These are phyloP conservation scores for Magnaporthales sp. DNA, from an alignment of 2,329 filamentous ascomycete species.

Conservation along the genomic window DNA sequence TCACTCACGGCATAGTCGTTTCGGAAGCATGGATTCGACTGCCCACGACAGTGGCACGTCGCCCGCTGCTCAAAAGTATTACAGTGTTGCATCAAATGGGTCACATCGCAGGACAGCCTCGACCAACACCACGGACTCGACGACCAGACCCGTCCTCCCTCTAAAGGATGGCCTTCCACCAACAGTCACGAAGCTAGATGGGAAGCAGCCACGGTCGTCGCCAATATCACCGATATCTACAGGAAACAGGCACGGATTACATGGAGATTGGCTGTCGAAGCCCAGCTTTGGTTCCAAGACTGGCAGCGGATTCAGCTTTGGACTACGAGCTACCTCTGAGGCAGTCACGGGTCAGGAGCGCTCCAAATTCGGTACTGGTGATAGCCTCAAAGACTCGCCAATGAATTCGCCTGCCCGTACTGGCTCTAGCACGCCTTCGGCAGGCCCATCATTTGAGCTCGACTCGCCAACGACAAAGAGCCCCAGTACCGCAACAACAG, in stretches of 20 bases:
- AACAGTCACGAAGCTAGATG: constrained; percentile 52
- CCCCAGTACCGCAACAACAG: constrained; percentile 37
- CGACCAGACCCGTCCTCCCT: constrained; percentile 38
- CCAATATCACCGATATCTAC: constrained; percentile 33
- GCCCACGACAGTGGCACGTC: constrained; percentile 45
- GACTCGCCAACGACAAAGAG: constrained; percentile 63
- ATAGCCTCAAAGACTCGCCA: constrained; percentile 44
- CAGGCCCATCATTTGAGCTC: constrained; percentile 64
- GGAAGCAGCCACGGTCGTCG: constrained; percentile 28
- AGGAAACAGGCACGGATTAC: constrained; percentile 32
- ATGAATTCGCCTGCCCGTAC: constrained; percentile 62
- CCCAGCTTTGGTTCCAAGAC: constrained; percentile 31
- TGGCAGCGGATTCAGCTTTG: constrained; percentile 38
- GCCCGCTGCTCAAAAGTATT: constrained; percentile 64
- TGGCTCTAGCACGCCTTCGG: constrained; percentile 63
- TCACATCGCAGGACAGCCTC: constrained; percentile 54
- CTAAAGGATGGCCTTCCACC: constrained; percentile 47
- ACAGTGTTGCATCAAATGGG: constrained; percentile 33
- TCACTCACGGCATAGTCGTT: constrained; percentile 65
- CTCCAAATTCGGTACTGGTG: constrained; percentile 39
- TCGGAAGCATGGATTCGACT: constrained; percentile 70
- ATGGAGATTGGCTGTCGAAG: constrained; percentile 51
- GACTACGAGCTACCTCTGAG: constrained; percentile 82
- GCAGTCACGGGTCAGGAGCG: constrained; percentile 47
- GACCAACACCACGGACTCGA: constrained; percentile 43